These are phyloP conservation scores for Neurospora tetrasperma DNA, from an alignment of 495 filamentous ascomycete genomes.

Conservation along the genomic window DNA sequence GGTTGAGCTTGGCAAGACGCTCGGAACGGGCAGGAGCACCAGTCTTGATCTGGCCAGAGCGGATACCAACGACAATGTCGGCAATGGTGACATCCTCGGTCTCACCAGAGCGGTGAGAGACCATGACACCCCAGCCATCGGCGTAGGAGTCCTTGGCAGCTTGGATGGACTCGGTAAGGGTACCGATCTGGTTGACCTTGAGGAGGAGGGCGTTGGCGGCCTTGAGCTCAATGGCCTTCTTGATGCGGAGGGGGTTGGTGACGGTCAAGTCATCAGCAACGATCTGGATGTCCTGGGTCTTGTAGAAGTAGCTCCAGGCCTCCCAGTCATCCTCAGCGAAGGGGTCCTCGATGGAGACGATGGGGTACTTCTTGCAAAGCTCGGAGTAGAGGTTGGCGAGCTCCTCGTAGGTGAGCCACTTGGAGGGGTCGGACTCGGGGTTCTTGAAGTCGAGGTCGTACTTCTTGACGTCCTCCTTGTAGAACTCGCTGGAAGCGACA, in stretches of 20 bases:
- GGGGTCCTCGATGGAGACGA: constrained; percentile 69
- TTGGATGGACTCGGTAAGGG: constrained; percentile 97
- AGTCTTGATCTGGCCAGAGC: constrained; percentile 98
- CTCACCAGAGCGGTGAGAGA: constrained; percentile 97
- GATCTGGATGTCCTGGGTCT: constrained; percentile 96
- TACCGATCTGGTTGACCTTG: constrained; percentile 99
- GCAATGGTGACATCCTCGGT: constrained; percentile 99
- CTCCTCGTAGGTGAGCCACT: constrained; percentile 99
- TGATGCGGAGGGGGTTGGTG: constrained; percentile 97
- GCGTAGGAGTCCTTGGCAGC: constrained; percentile 98
- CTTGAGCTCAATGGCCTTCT: constrained; percentile 99
- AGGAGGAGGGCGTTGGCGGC: constrained; percentile 94
- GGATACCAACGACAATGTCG: constrained; percentile 92
- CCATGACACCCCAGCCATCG: constrained; percentile 98
- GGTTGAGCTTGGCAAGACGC: constrained; percentile 99
- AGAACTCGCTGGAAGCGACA: constrained; percentile 98
- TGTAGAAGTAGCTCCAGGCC: constrained; percentile 99
- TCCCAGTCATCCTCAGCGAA: constrained; percentile 77
- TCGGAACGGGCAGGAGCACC: constrained; percentile 93
- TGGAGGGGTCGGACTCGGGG: constrained; percentile 78
- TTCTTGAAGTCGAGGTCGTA: constrained; percentile 99
- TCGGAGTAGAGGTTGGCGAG: constrained; percentile 87
- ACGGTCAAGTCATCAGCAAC: constrained; percentile 89
- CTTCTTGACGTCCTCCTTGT: constrained; percentile 94
- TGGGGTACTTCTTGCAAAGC: constrained; percentile 90